These are phyloP conservation scores for Mitragyna speciosa DNA, from an alignment of 257 asterid species.

Conservation along the genomic window DNA sequence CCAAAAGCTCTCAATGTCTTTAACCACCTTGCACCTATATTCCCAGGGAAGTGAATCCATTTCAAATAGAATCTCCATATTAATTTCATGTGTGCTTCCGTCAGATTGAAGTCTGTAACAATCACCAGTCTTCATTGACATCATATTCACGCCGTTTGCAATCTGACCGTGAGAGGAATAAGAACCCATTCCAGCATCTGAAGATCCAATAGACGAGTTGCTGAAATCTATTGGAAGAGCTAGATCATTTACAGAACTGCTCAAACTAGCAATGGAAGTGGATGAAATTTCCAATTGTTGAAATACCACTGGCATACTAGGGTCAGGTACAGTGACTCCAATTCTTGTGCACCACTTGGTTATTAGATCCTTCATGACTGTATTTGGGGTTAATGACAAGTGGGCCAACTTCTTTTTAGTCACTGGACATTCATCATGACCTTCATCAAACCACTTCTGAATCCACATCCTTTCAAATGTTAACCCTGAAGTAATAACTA, in stretches of 20 bases:
- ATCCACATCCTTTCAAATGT: conserved; percentile 85
- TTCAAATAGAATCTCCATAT: conserved; percentile 34
- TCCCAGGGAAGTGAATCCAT: conserved; percentile 71
- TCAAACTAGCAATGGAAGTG: conserved; percentile 66
- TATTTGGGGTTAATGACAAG: conserved; percentile 59
- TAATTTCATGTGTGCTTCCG: conserved; percentile 25
- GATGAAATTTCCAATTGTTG: conserved; percentile 52
- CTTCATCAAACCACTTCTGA: conserved; percentile 87
- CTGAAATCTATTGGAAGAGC: conserved; percentile 60
- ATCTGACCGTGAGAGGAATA: conserved; percentile 27
- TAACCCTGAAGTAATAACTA: conserved; percentile 76
- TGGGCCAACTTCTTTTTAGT: conserved; percentile 45
- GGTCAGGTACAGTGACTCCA: conserved; percentile 47
- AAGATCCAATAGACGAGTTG: conserved; percentile 49
- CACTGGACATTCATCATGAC: conserved; percentile 68
- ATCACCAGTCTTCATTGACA: conserved; percentile 9
- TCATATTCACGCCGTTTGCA: conserved; percentile 16
- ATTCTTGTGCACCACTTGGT: conserved; percentile 54
- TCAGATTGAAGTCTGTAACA: conserved; percentile 14
- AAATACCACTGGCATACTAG: conserved; percentile 30
- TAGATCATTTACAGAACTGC: conserved; percentile 60
- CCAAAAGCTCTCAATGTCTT: conserved; percentile 42
- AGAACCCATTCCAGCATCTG: conserved; percentile 32
- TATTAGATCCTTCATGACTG: conserved; percentile 57
- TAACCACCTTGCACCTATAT: conserved; percentile 51